A percentile compares a stretch with the other conserved stretches of the same genome.
Conservation (phyloP, 2,329 filamentous ascomycete species). For the Apiospora sp. region DNA sequence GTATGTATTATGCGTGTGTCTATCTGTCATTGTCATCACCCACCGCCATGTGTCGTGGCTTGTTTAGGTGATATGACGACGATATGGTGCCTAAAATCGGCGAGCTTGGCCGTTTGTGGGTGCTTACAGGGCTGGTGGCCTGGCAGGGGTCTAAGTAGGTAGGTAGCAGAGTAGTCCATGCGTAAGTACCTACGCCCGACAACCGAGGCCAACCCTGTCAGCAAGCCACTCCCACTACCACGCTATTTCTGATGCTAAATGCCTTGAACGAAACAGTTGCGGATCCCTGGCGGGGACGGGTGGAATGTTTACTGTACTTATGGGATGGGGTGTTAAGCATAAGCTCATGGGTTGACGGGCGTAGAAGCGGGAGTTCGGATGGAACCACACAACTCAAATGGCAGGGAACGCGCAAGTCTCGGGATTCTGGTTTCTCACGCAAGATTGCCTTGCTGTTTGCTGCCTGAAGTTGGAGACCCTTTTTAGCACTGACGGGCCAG, state of each 20-base stretch:
- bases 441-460: background rate
- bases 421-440: too few relatives aligned
- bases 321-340: background rate
- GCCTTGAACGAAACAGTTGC: background rate
- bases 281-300: background rate
- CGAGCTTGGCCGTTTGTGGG: conserved; percentile 8
- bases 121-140: background rate
- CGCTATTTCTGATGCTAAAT: too few relatives aligned
- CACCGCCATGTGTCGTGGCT: background rate
- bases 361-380: background rate
- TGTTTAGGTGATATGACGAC: background rate
- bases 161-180: too few relatives aligned
- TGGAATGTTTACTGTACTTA: background rate
- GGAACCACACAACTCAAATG: background rate
- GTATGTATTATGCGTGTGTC: background rate
- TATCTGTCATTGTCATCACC: background rate
- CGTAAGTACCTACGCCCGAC: background rate
- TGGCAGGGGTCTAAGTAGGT: background rate
- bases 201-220: background rate
- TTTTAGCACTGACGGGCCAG: background rate
- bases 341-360: background rate
- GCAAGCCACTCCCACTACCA: background rate
- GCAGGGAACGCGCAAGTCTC: background rate
- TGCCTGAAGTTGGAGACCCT: background rate
- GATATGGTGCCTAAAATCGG: background rate